Base-by-base conservation (phyloP, 2,329 filamentous ascomycete species). In the Dendrostoma leiphaemia region DNA sequence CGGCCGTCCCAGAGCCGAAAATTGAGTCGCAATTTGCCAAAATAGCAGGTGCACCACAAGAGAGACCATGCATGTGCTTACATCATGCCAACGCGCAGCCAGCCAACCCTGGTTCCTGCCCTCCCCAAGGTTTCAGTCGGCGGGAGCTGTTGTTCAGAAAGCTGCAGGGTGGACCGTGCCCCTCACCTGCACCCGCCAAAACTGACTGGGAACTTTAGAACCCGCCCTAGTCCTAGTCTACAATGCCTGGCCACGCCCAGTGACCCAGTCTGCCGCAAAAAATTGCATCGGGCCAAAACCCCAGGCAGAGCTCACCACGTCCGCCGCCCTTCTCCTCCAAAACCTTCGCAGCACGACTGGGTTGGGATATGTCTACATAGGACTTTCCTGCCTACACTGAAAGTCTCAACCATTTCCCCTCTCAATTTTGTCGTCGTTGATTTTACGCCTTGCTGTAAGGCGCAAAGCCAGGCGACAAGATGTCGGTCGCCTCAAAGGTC, bases 401-500 rank as follows among this genome's bases (percentile, higher is more conserved):
- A n/a, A 46, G 32, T 15, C 35, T 21, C 29, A 55, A 47, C n/a
- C n/a, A n/a, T n/a, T 46, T 43, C n/a, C 21, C 38, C 32, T 35
- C 44, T 34, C 41, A 56, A 60, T 59, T 57, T 59, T 59, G 56
- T 56, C 59, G 59, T 59, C 60, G 56, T 47, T 57, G 68, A 61
- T 68, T 66, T 64, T 67, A 71, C 73, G 73, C 73, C 74, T 77
- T 74, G 67, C 68, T 69, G 67, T 69, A 74, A 80, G 78, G 78
- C 77, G 76, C 78, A 72, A 70, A 74, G 73, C 69, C 69, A 65
- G 73, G 72, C 74, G 79, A 74, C 80, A 82, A 73, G 69, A 83
- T 83, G 80, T 82, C 80, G 75, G 78, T 83, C 78, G 79, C 75
- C 73, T 79, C 78, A 62, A 81, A 83, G 79, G 81, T 84, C 71